Conservation (phyloP, 345 rosid genomes). For the Mangifera indica region DNA sequence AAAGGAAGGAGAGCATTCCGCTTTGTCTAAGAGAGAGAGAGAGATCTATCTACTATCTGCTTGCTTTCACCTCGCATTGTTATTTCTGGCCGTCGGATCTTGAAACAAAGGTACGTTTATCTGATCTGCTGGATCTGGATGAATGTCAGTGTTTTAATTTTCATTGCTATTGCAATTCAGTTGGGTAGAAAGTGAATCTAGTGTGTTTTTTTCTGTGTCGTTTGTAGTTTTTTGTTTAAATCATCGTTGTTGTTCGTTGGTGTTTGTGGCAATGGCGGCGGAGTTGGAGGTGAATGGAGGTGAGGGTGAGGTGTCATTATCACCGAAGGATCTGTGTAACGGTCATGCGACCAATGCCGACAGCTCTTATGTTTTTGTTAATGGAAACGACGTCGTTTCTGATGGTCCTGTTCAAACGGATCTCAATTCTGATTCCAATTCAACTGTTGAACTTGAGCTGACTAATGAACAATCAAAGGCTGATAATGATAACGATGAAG, state of each 20-base stretch:
- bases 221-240: neutral
- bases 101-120: slow-evolving; percentile 10
- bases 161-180: neutral
- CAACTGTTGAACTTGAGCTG: neutral
- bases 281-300: slow-evolving; percentile 44
- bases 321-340: slow-evolving; percentile 39
- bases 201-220: too few relatives aligned
- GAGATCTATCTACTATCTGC: neutral
- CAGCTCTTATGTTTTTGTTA: slow-evolving; percentile 42
- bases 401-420: slow-evolving; percentile 33
- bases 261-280: slow-evolving; percentile 44
- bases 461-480: neutral
- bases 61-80: neutral
- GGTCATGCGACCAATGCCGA: slow-evolving; percentile 41
- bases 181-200: neutral
- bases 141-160: neutral
- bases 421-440: slow-evolving; percentile 6
- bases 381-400: slow-evolving; percentile 25
- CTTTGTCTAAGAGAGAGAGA: too few relatives aligned
- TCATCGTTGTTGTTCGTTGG: neutral
- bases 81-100: slow-evolving; percentile 7
- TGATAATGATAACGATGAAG: neutral
- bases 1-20: neutral
- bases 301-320: slow-evolving; percentile 17
- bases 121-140: slow-evolving; percentile 15